phyloP scores from a whole-genome alignment of 768 basidiomycete genomes.

The Cytidiella melzeri region DNA sequence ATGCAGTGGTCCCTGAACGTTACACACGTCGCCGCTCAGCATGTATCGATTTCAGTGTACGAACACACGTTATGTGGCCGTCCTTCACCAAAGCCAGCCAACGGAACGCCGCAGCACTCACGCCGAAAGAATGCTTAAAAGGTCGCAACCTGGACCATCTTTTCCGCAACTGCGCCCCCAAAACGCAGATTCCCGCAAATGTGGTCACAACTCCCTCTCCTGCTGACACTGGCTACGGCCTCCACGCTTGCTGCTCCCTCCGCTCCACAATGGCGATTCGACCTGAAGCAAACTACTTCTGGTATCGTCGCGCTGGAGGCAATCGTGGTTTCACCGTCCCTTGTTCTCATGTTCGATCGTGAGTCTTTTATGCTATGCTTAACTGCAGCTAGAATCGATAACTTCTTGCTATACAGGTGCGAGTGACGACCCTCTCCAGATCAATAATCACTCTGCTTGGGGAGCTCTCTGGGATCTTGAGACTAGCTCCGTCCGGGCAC shows the following conservation, averaged over 20 bases:
- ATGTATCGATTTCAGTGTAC: no score
- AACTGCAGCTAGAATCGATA: neutral
- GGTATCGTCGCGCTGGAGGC: conserved; percentile 21
- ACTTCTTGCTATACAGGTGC: neutral
- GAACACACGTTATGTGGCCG: no score
- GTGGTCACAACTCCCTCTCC: conserved; percentile 1
- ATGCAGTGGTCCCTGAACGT: no score
- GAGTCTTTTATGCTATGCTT: conserved; percentile 1
- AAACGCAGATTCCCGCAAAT: neutral
- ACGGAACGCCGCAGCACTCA: no score
- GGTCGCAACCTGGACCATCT: no score
- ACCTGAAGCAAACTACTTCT: conserved; percentile 4
- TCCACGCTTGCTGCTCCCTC: neutral
- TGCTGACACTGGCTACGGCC: neutral
- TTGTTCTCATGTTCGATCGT: conserved; percentile 20
- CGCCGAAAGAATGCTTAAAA: no score
- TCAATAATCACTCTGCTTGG: conserved; percentile 21
- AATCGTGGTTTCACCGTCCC: conserved; percentile 21
- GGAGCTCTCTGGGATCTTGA: conserved; percentile 21
- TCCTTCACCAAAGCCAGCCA: no score
- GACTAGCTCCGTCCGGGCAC: conserved; percentile 15
- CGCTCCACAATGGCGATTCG: conserved; percentile 4
- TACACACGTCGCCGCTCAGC: no score
- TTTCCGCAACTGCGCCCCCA: no score
- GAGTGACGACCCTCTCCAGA: conserved; percentile 15